Base-by-base conservation (phyloP, 208 protist genomes). In the Naegleria fowleri region DNA sequence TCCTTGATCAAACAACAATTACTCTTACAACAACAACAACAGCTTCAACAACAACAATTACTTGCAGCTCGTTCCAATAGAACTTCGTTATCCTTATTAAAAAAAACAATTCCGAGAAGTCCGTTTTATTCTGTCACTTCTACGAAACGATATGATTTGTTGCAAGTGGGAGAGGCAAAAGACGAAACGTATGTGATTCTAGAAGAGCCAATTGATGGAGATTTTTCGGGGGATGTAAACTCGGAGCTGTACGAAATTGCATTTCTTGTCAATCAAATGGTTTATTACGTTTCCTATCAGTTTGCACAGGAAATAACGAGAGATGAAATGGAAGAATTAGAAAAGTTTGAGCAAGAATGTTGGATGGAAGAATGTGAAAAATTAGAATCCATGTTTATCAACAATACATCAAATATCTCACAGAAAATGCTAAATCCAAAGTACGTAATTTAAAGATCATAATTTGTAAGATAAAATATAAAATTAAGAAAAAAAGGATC, bases 191-290 rank as follows among this genome's bases (percentile, higher is more conserved):
- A 29, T 67, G 55, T 67, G 1, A 67, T 67, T 67, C 22, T 67
- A 29, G 55, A 67, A 13, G 55, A 67, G 22, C 55, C 55, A 22
- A 67, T 67, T 67, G 22, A 15, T 67, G 55, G 22, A 29, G 55
- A 29, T 67, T 15, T 67, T 67, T 22, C 22, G 55, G 2, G 2
- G 1, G 55, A 67, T 67, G 22, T 67, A 3, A 67, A 67, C 22
- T 67, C 55, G 2, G 55, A 67, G 22, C 22, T 67, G 22, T 29
- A 29, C 19, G 55, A 67, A 25, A 79, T 79, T 79, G 67, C 67
- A 36, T 79, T 79, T 33, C 67, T 79, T 79, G 67, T 79, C 36
- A 79, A 79, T 79, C 67, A 79, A 79, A 79, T 79, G 67, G 67
- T 79, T 79, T 79, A 36, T 79, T 79, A 79, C 36, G 67, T 79